These are phyloP conservation scores for Capsicum baccatum DNA, from an alignment of 257 asterid genomes.

Conservation along the genomic window DNA sequence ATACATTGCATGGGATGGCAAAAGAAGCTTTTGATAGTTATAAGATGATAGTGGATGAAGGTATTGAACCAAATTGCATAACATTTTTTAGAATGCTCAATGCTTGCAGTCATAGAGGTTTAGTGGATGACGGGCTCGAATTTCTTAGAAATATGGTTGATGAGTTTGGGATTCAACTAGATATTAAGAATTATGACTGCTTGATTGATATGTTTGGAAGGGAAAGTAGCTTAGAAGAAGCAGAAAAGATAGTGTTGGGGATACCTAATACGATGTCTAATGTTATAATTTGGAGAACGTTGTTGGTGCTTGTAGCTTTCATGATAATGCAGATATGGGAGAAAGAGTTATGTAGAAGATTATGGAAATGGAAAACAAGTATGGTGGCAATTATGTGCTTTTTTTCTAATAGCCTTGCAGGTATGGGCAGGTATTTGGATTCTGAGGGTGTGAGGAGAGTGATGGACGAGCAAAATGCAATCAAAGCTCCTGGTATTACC, in stretches of 20 bases:
- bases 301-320: constrained; percentile 74
- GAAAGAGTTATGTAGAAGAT: constrained; percentile 58
- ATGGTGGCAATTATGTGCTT: constrained; percentile 81
- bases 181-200: constrained; percentile 66
- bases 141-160: constrained; percentile 61
- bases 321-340: constrained; percentile 69
- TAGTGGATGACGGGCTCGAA: constrained; percentile 68
- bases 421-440: constrained; percentile 64
- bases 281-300: constrained; percentile 74
- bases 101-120: constrained; percentile 78
- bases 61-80: constrained; percentile 56
- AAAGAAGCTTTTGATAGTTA: constrained; percentile 60
- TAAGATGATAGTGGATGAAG: constrained; percentile 47
- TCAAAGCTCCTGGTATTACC: constrained; percentile 59
- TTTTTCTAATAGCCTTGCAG: constrained; percentile 65
- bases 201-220: constrained; percentile 79
- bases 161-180: constrained; percentile 49
- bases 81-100: constrained; percentile 65
- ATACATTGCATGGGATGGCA: constrained; percentile 77
- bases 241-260: constrained; percentile 60
- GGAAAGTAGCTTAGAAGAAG: constrained; percentile 82
- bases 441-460: constrained; percentile 64
- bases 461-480: constrained; percentile 58
- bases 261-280: constrained; percentile 51
- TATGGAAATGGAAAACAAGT: constrained; percentile 61